Conservation (phyloP, 345 rosid species). For the Lenwebbia sp. region DNA sequence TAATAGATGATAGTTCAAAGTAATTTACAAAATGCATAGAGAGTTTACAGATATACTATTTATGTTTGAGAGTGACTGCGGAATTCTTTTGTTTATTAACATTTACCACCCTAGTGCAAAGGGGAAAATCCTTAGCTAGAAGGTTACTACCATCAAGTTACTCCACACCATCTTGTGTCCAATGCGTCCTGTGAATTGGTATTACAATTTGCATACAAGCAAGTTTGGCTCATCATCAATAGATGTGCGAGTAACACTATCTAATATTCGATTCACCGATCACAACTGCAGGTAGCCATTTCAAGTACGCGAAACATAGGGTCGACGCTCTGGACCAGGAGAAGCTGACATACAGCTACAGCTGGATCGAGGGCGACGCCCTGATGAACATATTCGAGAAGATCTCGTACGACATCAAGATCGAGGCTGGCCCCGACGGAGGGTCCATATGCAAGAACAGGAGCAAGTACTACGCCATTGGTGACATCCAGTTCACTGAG, state of each 20-base stretch:
- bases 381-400: background rate
- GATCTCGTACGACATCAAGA: conserved; percentile 5
- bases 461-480: conserved; percentile 9
- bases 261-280: background rate
- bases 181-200: background rate
- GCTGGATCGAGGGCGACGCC: conserved; percentile 4
- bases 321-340: background rate
- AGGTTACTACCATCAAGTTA: background rate
- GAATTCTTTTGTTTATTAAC: background rate
- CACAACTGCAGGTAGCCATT: background rate
- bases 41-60: background rate
- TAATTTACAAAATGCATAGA: background rate
- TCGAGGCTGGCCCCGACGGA: conserved; percentile 12
- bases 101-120: background rate
- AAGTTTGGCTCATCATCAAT: background rate
- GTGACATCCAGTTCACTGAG: conserved; percentile 2
- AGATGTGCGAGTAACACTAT: background rate
- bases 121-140: background rate
- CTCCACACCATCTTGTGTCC: background rate
- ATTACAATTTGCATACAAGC: background rate
- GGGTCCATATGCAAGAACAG: conserved; percentile 17
- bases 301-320: conserved; percentile 1
- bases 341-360: background rate
- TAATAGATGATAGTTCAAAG: background rate
- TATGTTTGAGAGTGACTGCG: background rate